phyloP scores from a whole-genome alignment of 2,329 filamentous ascomycete species.

The Colletotrichum cereale region DNA sequence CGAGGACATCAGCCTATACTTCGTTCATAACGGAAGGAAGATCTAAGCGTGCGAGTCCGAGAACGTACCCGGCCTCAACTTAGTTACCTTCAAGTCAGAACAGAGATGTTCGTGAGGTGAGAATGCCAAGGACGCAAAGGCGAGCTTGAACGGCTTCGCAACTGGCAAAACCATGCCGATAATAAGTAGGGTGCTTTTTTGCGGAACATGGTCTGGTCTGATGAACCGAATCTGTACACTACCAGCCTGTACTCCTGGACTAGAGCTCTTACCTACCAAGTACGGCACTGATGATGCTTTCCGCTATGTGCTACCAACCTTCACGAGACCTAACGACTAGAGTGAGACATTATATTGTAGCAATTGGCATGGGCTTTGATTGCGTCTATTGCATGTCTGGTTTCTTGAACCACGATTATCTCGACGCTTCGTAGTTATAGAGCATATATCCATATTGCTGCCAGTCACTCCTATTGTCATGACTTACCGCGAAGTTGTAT shows the following conservation, averaged over 20 bases:
- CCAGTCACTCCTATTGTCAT: no score
- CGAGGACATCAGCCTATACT: constrained; percentile 68
- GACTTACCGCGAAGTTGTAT: no score
- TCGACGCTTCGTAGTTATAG: background rate
- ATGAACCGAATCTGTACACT: background rate
- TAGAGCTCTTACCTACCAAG: no score
- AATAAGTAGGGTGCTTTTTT: constrained; percentile 49
- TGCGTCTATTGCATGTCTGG: background rate
- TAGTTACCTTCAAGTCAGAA: constrained; percentile 67
- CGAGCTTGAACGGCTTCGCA: constrained; percentile 59
- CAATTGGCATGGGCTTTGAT: background rate
- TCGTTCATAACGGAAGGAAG: constrained; percentile 68
- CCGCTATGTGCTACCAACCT: background rate
- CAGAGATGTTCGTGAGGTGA: constrained; percentile 60
- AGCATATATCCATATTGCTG: no score
- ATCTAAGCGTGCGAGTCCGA: constrained; percentile 59
- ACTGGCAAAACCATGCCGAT: background rate
- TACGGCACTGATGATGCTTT: background rate
- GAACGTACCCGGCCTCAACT: constrained; percentile 46
- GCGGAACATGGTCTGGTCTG: background rate
- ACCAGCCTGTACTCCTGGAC: background rate
- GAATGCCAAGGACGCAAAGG: constrained; percentile 60
- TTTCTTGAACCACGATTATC: background rate
- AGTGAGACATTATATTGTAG: background rate
- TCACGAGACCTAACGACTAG: background rate